These are phyloP conservation scores for Phanerochaete sordida DNA, from an alignment of 768 basidiomycete species.

Conservation along the genomic window DNA sequence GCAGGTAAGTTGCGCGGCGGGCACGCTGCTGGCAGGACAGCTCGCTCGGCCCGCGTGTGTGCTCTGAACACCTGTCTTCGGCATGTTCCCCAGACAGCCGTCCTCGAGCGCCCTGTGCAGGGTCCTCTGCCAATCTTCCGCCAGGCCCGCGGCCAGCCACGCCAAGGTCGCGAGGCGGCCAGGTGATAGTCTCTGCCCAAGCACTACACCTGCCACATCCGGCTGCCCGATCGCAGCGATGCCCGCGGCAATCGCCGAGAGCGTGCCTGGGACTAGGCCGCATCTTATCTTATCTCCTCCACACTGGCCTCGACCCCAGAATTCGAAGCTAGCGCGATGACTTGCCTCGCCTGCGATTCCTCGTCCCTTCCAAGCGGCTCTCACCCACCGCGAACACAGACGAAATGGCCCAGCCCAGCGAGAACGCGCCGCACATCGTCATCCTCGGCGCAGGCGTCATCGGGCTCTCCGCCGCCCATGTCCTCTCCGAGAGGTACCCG, in stretches of 20 bases:
- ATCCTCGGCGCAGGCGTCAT: conserved; percentile 43
- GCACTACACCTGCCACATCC: background rate
- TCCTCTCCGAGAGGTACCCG: conserved; percentile 24
- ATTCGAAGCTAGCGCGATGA: background rate
- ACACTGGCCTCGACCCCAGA: background rate
- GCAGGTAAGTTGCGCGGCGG: no score
- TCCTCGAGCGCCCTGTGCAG: background rate
- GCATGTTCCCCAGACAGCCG: background rate
- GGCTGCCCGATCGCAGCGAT: background rate
- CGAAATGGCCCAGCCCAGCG: background rate
- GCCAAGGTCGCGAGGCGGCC: background rate
- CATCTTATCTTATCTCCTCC: conserved; percentile 1
- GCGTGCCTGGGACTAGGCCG: background rate
- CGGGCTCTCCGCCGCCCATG: conserved; percentile 39
- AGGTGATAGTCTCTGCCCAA: background rate
- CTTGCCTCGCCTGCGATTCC: background rate
- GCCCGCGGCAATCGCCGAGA: background rate
- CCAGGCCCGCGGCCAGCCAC: background rate
- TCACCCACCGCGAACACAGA: background rate
- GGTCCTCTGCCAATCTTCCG: background rate
- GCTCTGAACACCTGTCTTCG: background rate
- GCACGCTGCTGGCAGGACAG: background rate
- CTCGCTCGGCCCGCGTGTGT: background rate
- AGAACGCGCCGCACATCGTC: conserved; percentile 23
- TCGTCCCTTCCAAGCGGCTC: background rate